Conservation (phyloP, 768 basidiomycete species). For the Atractiella rhizophila region DNA sequence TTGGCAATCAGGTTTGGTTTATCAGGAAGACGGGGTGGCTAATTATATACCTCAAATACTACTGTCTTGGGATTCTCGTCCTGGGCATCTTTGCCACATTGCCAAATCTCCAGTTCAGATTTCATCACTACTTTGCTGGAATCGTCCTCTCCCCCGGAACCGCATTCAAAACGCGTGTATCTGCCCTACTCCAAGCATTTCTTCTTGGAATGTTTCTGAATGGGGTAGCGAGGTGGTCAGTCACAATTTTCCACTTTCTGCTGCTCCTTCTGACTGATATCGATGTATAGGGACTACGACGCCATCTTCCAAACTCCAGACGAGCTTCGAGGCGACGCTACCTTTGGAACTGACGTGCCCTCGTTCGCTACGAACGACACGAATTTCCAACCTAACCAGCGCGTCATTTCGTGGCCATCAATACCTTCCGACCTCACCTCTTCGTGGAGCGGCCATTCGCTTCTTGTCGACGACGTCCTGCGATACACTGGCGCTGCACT, state of each 20-base stretch:
- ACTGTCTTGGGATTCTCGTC: constrained; percentile 20
- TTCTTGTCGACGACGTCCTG: constrained; percentile 59
- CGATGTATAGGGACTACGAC: constrained; percentile 53
- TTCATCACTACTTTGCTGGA: constrained; percentile 63
- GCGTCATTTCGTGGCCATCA: constrained; percentile 30
- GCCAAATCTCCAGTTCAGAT: constrained; percentile 27
- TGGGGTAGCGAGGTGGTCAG: not conserved
- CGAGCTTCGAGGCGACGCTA: constrained; percentile 47
- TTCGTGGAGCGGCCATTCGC: constrained; percentile 48
- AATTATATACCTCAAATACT: constrained; percentile 50
- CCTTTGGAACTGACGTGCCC: constrained; percentile 43
- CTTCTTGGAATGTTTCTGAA: constrained; percentile 45
- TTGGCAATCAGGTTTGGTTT: constrained; percentile 45
- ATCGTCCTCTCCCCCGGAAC: constrained; percentile 51
- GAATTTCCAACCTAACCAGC: constrained; percentile 29
- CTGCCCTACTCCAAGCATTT: constrained; percentile 56
- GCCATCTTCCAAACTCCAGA: constrained; percentile 49
- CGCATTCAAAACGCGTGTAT: constrained; percentile 54
- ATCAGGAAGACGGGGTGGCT: constrained; percentile 67
- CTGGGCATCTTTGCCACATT: constrained; percentile 2
- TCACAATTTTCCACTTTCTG: not conserved
- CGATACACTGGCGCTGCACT: constrained; percentile 43
- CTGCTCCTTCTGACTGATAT: constrained; percentile 57
- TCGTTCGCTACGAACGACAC: constrained; percentile 49
- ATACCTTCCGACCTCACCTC: constrained; percentile 23